Base-by-base conservation (phyloP, 805 yeast species). In the Wickerhamia fluorescens region DNA sequence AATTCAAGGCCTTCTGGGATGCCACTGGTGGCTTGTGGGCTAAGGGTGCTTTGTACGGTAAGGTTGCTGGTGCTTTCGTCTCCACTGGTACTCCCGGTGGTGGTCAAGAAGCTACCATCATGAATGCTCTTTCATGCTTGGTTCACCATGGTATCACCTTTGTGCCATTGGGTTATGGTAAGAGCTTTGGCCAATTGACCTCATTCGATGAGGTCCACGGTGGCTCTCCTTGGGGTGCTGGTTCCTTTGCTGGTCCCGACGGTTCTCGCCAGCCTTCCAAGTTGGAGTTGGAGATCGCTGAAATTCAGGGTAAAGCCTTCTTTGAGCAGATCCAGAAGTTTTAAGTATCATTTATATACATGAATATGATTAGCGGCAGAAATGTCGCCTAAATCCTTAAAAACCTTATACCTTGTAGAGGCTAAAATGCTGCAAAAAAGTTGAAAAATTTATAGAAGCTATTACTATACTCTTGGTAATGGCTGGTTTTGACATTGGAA, bases 151-250 rank as follows among this genome's bases (percentile, higher is more conserved):
- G 94, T 51, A 68, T 84, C 64, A 62, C 78, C 42, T 84, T 56
- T 54, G 75, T 85, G 35, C 95, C 95, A 38, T 68, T 84, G 44
- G 95, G 95, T 49, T 73, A 71, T 61, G 75, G 68, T 30, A 56
- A 66, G 20, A 68, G 65, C 23, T 74, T 75, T 50, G 68, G 71
- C 28, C 69, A 71, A 35, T 53, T 76, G 44, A 43, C 72, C 40
- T 68, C 68, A 53, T 48, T 79, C 34, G 68, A 65, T 13, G 88
- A 78, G 60, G 66, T 71, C 33, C 88, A 79, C 50, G 94, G 94
- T 46, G 79, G 81, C 45, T 73, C 88, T 31, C 73, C 94, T 30
- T 85, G 86, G 81, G 94, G 94, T 58, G 86, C 94, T 24, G 92
- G 89, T 49, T 63, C 83, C 34, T 66, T 70, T 41, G 85, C 94